Evolutionary conservation across 2,329 filamentous ascomycete genomes (phyloP).

Genomic region (Xylaria sp.): DNA sequence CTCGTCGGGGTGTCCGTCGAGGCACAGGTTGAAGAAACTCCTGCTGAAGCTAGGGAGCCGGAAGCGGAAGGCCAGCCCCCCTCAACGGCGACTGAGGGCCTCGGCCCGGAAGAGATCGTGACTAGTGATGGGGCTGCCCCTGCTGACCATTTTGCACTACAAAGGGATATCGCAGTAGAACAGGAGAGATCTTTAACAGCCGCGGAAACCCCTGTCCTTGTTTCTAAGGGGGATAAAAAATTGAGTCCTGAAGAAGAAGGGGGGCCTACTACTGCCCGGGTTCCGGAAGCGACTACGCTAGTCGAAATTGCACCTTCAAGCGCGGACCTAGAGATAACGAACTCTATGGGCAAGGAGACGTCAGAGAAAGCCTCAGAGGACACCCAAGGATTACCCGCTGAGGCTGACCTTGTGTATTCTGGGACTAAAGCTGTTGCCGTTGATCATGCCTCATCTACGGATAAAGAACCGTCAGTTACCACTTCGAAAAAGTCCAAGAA

Average conservation of each 20-base stretch:
- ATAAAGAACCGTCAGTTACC: slow-evolving; percentile 16
- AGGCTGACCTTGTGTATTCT: background rate
- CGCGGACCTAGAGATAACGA: background rate
- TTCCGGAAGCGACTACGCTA: background rate
- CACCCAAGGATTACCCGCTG: background rate
- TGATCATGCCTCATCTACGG: slow-evolving; percentile 13
- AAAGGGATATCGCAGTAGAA: slow-evolving; percentile 5
- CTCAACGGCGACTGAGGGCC: background rate
- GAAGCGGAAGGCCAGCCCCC: slow-evolving; percentile 16
- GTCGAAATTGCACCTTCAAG: background rate
- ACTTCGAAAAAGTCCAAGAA: slow-evolving; percentile 28
- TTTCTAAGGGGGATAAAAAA: slow-evolving; percentile 36
- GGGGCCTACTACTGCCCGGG: background rate
- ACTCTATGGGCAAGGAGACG: background rate
- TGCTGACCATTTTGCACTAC: background rate
- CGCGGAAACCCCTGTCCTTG: slow-evolving; percentile 28
- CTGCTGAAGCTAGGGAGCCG: slow-evolving; percentile 16
- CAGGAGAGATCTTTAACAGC: slow-evolving; percentile 10
- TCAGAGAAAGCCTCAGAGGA: background rate
- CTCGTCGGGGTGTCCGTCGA: too few relatives aligned
- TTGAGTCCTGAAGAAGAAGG: slow-evolving; percentile 38
- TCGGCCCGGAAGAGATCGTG: background rate
- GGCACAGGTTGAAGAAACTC: too few relatives aligned
- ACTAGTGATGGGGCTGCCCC: background rate
- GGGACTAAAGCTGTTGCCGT: background rate